A percentile compares a stretch with the other conserved stretches of the same genome.
Evolutionary conservation across 2,329 filamentous ascomycete genomes (phyloP).

Genomic region (Phaeophleospora eucalypticola): DNA sequence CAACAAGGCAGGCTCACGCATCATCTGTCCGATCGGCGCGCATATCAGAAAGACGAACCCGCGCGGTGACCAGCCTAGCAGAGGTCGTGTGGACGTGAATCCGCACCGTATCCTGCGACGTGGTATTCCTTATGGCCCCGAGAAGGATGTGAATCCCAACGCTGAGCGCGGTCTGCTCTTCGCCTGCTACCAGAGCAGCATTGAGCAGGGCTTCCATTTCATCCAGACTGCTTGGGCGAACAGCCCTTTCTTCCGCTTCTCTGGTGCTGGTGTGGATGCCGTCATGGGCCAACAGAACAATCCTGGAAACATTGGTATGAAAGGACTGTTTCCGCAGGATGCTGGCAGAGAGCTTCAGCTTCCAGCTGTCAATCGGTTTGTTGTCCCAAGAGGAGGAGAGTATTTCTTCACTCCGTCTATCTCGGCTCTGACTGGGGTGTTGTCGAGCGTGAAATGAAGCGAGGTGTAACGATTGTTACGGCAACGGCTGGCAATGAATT

Average conservation of each 20-base stretch:
- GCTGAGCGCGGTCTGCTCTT: constrained; percentile 46
- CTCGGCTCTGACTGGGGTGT: constrained; percentile 19
- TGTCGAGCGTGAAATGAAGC: constrained; percentile 21
- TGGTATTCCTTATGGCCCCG: constrained; percentile 41
- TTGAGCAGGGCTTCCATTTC: constrained; percentile 41
- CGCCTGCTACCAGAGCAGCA: constrained; percentile 44
- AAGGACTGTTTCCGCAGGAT: constrained; percentile 27
- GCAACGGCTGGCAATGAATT: too few species aligned
- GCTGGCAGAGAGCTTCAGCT: constrained; percentile 19
- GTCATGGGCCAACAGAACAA: constrained; percentile 34
- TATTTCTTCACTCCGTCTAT: constrained; percentile 48
- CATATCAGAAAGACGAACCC: constrained; percentile 49
- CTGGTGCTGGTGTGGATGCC: constrained; percentile 35
- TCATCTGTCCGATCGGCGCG: constrained; percentile 44
- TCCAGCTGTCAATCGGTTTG: constrained; percentile 34
- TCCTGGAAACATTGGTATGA: constrained; percentile 21
- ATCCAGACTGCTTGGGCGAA: constrained; percentile 34
- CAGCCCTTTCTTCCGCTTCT: constrained; percentile 23
- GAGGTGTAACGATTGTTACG: too few species aligned
- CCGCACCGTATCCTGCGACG: constrained; percentile 41
- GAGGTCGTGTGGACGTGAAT: constrained; percentile 20
- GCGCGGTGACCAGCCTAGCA: constrained; percentile 31
- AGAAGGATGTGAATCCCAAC: constrained; percentile 29
- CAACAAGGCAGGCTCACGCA: constrained; percentile 33
- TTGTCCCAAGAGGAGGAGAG: constrained; percentile 42